Evolutionary conservation across 257 asterid genomes (phyloP).

Genomic region (Cruciata laevipes): DNA sequence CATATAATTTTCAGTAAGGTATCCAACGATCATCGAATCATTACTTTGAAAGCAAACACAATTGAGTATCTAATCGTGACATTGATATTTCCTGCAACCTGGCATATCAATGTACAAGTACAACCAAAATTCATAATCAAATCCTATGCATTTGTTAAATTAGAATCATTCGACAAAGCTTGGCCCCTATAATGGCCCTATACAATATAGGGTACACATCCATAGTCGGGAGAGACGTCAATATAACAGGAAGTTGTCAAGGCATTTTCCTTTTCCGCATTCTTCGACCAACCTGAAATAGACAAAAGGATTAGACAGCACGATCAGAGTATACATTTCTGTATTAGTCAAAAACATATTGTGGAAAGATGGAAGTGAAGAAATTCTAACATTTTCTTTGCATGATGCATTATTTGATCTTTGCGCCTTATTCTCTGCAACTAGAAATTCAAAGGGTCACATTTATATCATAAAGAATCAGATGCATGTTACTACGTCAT

Average conservation of each 20-base stretch:
- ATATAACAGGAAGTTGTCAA: constrained; percentile 4
- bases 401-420: constrained; percentile 32
- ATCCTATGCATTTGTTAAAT: not conserved
- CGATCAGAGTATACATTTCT: not conserved
- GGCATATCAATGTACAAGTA: no score
- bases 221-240: not conserved
- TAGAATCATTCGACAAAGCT: not conserved
- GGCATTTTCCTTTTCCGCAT: constrained; percentile 31
- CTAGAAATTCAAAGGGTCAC: constrained; percentile 16
- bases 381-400: constrained; percentile 41
- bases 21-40: no score
- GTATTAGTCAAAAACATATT: not conserved
- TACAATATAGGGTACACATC: not conserved
- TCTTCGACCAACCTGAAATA: constrained; percentile 38
- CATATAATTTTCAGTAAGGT: no score
- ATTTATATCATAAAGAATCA: not conserved
- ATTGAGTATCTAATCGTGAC: not conserved
- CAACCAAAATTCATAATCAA: not conserved
- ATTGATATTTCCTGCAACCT: not conserved
- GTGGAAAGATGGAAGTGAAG: not conserved
- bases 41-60: no score
- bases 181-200: not conserved
- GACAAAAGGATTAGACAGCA: not conserved
- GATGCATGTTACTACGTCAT: not conserved
- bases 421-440: constrained; percentile 41